These are phyloP conservation scores for Laetiporus sulphureus DNA, from an alignment of 1,284 basidiomycete species.

Conservation along the genomic window DNA sequence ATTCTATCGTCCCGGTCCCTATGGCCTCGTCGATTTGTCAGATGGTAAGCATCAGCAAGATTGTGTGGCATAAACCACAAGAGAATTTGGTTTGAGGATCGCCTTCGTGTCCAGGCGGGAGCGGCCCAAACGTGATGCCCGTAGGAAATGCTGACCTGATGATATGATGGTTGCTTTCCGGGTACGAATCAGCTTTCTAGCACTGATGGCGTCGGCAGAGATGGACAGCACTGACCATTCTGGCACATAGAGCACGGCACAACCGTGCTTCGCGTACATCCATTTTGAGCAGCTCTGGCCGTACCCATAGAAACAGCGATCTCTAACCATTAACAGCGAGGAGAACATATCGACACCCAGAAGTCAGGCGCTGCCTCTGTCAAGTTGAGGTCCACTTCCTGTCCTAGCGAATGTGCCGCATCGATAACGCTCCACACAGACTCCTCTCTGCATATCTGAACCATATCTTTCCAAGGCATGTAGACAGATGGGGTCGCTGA, in stretches of 20 bases:
- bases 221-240: conserved; percentile 39
- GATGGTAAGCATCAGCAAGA: neutral
- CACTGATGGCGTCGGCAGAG: neutral
- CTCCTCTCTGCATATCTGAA: conserved; percentile 55
- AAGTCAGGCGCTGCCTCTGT: neutral
- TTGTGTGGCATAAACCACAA: conserved; percentile 22
- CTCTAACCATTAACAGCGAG: neutral
- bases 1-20: conserved; percentile 68
- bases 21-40: neutral
- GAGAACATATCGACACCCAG: neutral
- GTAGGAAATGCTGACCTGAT: conserved; percentile 72
- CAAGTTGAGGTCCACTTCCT: neutral
- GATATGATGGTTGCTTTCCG: conserved; percentile 65
- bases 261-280: conserved; percentile 64
- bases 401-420: conserved; percentile 30
- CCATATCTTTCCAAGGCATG: conserved; percentile 75
- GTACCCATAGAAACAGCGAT: conserved; percentile 50
- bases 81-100: conserved; percentile 50
- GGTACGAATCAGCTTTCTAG: neutral
- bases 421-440: conserved; percentile 67
- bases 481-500: conserved; percentile 58
- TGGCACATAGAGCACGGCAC: conserved; percentile 71
- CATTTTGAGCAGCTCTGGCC: conserved; percentile 74
- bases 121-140: conserved; percentile 38
- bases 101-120: conserved; percentile 1